Conservation (phyloP, 1,284 basidiomycete genomes). For the Tilletia setariae region DNA sequence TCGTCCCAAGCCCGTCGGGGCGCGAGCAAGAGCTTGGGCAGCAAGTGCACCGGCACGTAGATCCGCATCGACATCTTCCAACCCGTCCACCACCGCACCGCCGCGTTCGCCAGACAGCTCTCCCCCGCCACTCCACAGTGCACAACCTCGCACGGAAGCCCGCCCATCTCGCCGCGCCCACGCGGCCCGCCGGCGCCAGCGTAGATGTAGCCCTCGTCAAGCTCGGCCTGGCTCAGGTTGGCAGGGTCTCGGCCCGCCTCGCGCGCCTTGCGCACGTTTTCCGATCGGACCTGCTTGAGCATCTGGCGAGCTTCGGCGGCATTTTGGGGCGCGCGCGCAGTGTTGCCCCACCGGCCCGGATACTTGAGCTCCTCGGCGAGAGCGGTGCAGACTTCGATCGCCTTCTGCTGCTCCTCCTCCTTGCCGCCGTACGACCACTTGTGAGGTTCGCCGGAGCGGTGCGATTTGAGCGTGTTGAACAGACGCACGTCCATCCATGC, state of each 20-base stretch:
- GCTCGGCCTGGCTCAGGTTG: not conserved
- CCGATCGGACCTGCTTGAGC: conserved; percentile 19
- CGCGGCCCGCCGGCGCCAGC: conserved; percentile 36
- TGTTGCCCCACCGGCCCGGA: conserved; percentile 45
- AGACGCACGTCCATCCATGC: conserved; percentile 54
- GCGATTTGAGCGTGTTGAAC: conserved; percentile 45
- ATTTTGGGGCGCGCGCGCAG: conserved; percentile 30
- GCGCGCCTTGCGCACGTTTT: not conserved
- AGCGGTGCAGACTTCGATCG: conserved; percentile 29
- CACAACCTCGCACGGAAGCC: conserved; percentile 54
- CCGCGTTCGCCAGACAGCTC: conserved; percentile 51
- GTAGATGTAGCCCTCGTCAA: conserved; percentile 30
- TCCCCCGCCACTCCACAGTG: conserved; percentile 51
- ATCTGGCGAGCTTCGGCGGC: conserved; percentile 24
- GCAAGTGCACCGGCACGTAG: conserved; percentile 56
- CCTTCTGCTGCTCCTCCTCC: conserved; percentile 24
- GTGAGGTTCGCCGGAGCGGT: conserved; percentile 38
- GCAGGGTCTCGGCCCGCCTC: not conserved
- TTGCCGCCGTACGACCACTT: conserved; percentile 48
- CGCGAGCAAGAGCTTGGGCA: conserved; percentile 54
- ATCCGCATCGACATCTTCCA: conserved; percentile 53
- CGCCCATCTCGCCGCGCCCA: conserved; percentile 43
- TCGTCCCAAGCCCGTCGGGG: conserved; percentile 28
- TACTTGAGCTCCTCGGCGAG: conserved; percentile 41
- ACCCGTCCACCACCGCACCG: conserved; percentile 48